These are phyloP conservation scores for Coemansia sp. DNA, from an alignment of 192 early-diverging fungal species.

Conservation along the genomic window DNA sequence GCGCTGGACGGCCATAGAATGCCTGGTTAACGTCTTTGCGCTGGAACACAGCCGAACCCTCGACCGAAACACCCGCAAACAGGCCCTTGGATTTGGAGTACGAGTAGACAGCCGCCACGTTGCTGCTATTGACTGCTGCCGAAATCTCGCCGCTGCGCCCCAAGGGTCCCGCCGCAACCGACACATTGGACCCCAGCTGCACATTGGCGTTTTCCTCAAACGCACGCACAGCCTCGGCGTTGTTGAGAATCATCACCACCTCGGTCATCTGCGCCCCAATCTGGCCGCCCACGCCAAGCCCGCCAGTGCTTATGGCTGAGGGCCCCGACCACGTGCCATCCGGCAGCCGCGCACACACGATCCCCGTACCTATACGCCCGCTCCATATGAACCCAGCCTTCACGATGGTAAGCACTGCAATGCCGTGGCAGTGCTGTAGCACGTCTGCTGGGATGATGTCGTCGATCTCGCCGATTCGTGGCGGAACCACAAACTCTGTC, in stretches of 20 bases:
- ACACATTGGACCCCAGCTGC: conserved; percentile 83
- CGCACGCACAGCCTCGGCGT: conserved; percentile 75
- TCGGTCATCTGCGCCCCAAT: conserved; percentile 90
- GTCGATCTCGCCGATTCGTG: conserved; percentile 59
- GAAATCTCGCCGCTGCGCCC: conserved; percentile 85
- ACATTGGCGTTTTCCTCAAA: conserved; percentile 83
- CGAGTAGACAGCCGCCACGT: conserved; percentile 87
- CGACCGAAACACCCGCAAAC: conserved; percentile 91
- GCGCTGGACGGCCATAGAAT: conserved; percentile 81
- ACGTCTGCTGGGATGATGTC: conserved; percentile 71
- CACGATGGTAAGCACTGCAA: conserved; percentile 89
- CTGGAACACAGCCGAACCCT: conserved; percentile 84
- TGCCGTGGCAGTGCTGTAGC: conserved; percentile 77
- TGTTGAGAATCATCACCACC: conserved; percentile 89
- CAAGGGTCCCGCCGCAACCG: conserved; percentile 87
- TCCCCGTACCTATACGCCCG: conserved; percentile 80
- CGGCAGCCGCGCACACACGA: conserved; percentile 77
- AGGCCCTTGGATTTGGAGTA: conserved; percentile 93
- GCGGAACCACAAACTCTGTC: conserved; percentile 53
- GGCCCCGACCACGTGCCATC: conserved; percentile 83
- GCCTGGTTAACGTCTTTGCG: conserved; percentile 84
- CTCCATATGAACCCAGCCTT: conserved; percentile 94
- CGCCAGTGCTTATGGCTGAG: conserved; percentile 80
- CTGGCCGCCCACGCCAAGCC: conserved; percentile 85
- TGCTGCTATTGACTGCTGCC: conserved; percentile 66